Base-by-base conservation (phyloP, 768 basidiomycete species). In the Tulasnella calospora region DNA sequence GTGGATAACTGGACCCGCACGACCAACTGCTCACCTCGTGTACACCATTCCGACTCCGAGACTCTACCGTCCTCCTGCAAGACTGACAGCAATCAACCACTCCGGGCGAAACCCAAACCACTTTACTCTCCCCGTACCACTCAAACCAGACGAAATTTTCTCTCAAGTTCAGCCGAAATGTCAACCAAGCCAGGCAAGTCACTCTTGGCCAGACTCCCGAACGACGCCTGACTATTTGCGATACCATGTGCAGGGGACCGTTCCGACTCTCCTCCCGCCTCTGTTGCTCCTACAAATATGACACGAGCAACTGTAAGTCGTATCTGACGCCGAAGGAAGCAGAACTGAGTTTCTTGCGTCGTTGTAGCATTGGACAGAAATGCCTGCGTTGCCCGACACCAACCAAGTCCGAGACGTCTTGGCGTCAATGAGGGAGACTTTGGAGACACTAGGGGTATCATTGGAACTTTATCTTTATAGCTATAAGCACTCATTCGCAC, bases 371-470 rank as follows among this genome's bases (percentile, higher is more conserved):
- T 76, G 75, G 78, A 80, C 80, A 55, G 72, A 79, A 21, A 74
- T 80, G 51, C 75, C 78, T 9, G 73, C 80, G 17, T 33, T 78
- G 30, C 79, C 79, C 46, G 80, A 81, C 72, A 78, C 80, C 30
- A 80, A 80, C 33, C 78, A 71, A 30, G 79, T 80, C 21, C 81
- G 81, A 69, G 80, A 81, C 84, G 86, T 70, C 81, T 72, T 81
- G 55, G 46, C 67, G 9, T 75, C 80, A 7, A 82, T 86, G 83
- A 85, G 84, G 76, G 80, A 76, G n/a, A 82, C 82, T 33, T 80
- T 86, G 23, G 81, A 76, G n/a, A 81, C 83, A 13, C 80, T 87
- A 23, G 83, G 82, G 44, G 86, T 86, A 72, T 79, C 82, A 77
- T 36, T 4, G 51, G 38, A 44, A 47, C 40, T 40, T 72, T 70